Conservation (phyloP, 2,329 filamentous ascomycete species). For the Herpotrichia juniperi region DNA sequence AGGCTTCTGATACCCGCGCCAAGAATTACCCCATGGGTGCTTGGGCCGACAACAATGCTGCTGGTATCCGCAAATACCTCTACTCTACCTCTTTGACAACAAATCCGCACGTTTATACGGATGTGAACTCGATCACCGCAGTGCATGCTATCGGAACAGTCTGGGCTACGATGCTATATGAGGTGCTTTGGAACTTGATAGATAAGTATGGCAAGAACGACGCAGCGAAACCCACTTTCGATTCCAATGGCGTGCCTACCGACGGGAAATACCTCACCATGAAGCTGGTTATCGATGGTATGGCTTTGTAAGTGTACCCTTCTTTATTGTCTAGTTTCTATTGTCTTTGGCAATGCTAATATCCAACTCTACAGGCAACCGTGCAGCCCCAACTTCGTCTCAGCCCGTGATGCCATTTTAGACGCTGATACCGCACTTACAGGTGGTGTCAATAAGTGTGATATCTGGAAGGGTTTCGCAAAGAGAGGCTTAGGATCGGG, state of each 20-base stretch:
- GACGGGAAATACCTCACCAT: conserved; percentile 61
- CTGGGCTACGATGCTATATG: conserved; percentile 62
- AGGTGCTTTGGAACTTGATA: conserved; percentile 64
- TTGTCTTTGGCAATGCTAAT: neutral
- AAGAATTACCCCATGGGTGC: conserved; percentile 58
- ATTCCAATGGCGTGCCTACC: conserved; percentile 53
- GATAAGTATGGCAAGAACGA: conserved; percentile 61
- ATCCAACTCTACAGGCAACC: conserved; percentile 49
- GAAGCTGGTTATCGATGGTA: conserved; percentile 60
- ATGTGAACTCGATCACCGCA: conserved; percentile 44
- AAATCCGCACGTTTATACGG: conserved; percentile 59
- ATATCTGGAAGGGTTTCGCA: conserved; percentile 63
- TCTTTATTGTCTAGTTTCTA: neutral
- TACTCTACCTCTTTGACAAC: conserved; percentile 59
- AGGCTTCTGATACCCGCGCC: conserved; percentile 52
- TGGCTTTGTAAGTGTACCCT: conserved; percentile 49
- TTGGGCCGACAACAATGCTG: conserved; percentile 54
- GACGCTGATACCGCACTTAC: conserved; percentile 62
- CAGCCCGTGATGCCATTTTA: conserved; percentile 61
- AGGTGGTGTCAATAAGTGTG: conserved; percentile 57
- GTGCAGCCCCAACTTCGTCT: conserved; percentile 61
- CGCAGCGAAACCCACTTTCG: conserved; percentile 49
- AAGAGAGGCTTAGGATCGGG: conserved; percentile 60
- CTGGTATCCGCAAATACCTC: conserved; percentile 57
- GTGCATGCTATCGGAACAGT: conserved; percentile 60